These are phyloP conservation scores for Talaromyces trachyspermus DNA, from an alignment of 495 filamentous ascomycete species.

Conservation along the genomic window DNA sequence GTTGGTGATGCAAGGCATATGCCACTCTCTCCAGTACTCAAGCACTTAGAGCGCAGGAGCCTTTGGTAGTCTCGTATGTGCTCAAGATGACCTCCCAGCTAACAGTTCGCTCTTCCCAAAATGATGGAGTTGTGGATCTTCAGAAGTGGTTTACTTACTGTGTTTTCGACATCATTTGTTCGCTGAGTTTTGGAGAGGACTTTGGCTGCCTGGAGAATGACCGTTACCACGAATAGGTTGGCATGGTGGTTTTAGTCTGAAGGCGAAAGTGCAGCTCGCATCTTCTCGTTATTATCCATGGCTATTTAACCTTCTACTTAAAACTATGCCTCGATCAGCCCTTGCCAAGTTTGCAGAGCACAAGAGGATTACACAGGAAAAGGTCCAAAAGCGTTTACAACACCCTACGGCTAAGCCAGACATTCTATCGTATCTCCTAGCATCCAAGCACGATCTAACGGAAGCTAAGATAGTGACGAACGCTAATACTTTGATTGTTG, in stretches of 20 bases:
- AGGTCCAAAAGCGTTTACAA: constrained; percentile 1
- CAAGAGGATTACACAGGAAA: not conserved
- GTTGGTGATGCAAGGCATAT: constrained; percentile 5
- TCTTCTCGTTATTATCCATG: not conserved
- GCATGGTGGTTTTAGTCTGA: not conserved
- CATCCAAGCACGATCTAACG: constrained; percentile 3
- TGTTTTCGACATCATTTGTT: not conserved
- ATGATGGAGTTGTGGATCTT: not conserved
- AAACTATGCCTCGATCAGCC: not conserved
- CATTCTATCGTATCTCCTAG: not conserved
- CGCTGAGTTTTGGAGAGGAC: not conserved
- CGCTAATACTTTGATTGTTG: not conserved
- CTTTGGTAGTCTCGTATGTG: not conserved
- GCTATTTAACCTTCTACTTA: not conserved
- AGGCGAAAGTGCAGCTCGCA: not conserved
- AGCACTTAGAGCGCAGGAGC: constrained; percentile 1
- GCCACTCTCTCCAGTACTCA: not conserved
- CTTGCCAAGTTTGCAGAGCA: not conserved
- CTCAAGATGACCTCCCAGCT: constrained; percentile 1
- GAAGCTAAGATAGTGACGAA: constrained; percentile 1
- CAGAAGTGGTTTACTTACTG: not conserved
- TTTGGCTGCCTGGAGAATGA: not conserved
- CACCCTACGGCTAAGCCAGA: not conserved
- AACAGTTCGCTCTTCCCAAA: not conserved
- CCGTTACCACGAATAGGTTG: not conserved